A percentile compares a stretch with the other conserved stretches of the same genome.
Conservation (phyloP, 148 eudicot genomes). For the Polygonum maritimum region DNA sequence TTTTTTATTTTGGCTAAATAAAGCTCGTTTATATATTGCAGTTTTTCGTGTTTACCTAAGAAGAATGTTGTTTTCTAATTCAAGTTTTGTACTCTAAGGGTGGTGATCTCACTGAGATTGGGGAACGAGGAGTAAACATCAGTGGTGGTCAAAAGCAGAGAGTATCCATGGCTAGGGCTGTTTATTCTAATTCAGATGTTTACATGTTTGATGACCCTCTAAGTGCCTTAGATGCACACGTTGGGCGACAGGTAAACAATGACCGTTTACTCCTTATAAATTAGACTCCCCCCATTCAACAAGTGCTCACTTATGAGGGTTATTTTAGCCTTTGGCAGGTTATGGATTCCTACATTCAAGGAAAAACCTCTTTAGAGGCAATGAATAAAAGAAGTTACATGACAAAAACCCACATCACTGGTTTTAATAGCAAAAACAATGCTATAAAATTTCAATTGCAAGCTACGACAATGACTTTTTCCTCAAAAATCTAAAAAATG, state of each 20-base stretch:
- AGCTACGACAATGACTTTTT: no score
- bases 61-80: background rate
- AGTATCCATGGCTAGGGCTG: constrained; percentile 95
- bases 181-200: constrained; percentile 85
- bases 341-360: no score
- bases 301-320: no score
- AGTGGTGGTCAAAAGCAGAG: constrained; percentile 99
- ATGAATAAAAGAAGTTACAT: no score
- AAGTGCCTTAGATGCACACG: constrained; percentile 95
- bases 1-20: background rate
- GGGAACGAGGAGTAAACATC: constrained; percentile 95
- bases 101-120: constrained; percentile 98
- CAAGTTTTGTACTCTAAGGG: constrained; percentile 37
- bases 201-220: constrained; percentile 92
- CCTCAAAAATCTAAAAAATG: no score
- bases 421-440: no score
- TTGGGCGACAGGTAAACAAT: constrained; percentile 66
- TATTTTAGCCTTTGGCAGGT: no score
- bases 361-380: no score
- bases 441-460: no score
- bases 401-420: no score
- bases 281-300: no score
- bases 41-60: background rate
- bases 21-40: background rate
- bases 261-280: background rate